These are phyloP conservation scores for Neonectria magnoliae DNA, from an alignment of 2,329 filamentous ascomycete species.

Conservation along the genomic window DNA sequence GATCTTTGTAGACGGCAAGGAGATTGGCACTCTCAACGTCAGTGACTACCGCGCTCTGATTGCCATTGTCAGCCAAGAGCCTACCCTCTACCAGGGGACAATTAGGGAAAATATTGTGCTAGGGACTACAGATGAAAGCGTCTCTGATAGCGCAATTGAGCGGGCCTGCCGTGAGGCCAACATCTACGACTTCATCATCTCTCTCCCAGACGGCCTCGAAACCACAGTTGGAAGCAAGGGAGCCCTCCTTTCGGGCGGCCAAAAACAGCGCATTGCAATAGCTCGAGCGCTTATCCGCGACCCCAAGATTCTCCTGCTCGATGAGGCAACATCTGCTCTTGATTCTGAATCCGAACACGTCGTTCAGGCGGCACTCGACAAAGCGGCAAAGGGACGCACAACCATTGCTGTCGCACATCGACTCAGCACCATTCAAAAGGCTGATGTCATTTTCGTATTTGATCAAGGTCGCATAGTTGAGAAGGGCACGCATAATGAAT, in stretches of 20 bases:
- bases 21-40: conserved; percentile 34
- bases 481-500: neutral
- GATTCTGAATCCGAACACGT: conserved; percentile 7
- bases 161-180: conserved; percentile 14
- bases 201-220: neutral
- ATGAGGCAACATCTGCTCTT: conserved; percentile 10
- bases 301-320: conserved; percentile 4
- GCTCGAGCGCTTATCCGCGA: conserved; percentile 10
- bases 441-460: conserved; percentile 6
- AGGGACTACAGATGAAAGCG: conserved; percentile 46
- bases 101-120: conserved; percentile 61
- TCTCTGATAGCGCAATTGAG: conserved; percentile 48
- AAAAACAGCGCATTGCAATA: conserved; percentile 13
- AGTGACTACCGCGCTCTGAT: conserved; percentile 39
- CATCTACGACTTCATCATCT: conserved; percentile 9
- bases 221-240: conserved; percentile 3
- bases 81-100: conserved; percentile 51
- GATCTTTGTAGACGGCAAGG: conserved; percentile 16
- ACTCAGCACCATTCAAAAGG: conserved; percentile 10
- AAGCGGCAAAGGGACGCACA: conserved; percentile 8
- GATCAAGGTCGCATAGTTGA: conserved; percentile 10
- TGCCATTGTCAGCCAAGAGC: conserved; percentile 44
- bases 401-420: conserved; percentile 10
- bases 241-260: conserved; percentile 8
- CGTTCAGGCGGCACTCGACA: conserved; percentile 6